Base-by-base conservation (phyloP, 2,329 filamentous ascomycete genomes). In the Penicillium palitans region DNA sequence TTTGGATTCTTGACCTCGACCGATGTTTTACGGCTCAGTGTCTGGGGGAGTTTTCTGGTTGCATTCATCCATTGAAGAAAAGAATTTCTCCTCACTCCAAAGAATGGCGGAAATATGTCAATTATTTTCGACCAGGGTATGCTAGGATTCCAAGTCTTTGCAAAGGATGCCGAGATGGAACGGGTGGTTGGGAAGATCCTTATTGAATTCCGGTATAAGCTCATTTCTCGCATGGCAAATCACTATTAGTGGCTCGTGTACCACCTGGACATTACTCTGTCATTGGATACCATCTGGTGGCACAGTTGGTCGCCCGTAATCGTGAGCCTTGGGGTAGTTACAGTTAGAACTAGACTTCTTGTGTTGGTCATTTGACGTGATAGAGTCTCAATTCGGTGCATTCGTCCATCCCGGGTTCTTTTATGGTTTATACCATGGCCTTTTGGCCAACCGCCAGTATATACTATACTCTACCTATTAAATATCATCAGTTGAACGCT, bases 1-100 rank as follows among this genome's bases (percentile, higher is more conserved):
- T 57, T 39, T 57, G 54, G 47, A 52, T 57, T 31, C n/a, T 42
- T 1, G 40, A 57, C 15, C 25, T 52, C 13, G 17, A 57, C n/a
- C 31, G n/a, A 52, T 57, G 54, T 27, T 37, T 44, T 10, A 13
- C 24, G 7, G 40, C 54, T 19, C 39, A 31, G 19, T 31, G 24
- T 8, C 7, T 44, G 2, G 54, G 54, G 2, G 39, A 24, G 21
- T 57, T 57, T 35, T 57, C 40, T 12, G 48, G 24, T 17, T 57
- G 48, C 46, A 24, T 57, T 24, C 47, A 57, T 25, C 54, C 54
- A 19, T n/a, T 39, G 13, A 45, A 25, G 12, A 51, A 27, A 39
- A 52, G 6, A 0, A 17, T 57, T 40, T 4, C n/a, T 29, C 47
- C 54, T 45, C 10, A 46, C 19, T 57, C 54, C 8, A 44, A 45